Base-by-base conservation (phyloP, 805 yeast genomes). In the Candida corydali region DNA sequence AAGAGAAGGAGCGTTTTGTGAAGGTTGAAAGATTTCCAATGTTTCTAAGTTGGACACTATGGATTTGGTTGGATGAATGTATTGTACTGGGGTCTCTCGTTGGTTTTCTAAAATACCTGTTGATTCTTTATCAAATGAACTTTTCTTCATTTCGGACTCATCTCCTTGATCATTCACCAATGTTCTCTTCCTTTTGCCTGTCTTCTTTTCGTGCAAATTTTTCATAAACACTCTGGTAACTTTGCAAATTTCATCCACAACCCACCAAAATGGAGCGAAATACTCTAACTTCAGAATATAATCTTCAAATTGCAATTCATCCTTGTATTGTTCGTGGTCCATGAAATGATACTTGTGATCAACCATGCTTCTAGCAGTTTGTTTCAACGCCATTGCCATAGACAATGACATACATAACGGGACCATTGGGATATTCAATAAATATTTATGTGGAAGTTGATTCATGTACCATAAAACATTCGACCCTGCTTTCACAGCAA, bases 401-500 rank as follows among this genome's bases (percentile, higher is more conserved):
- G 58, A 54, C 11, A 55, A 24, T n/a, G 54, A 44, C 26, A 51
- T 43, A 42, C 55, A 44, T 54, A 54, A 57, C 2, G 58, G 54
- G 7, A 56, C 30, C 11, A 51, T 14, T 1, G 63, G 63, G n/a
- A 59, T 42, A 18, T 57, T 48, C 17, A 56, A 31, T 16, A 51
- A 32, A 26, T 32, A 32, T 17, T 50, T 52, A 8, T 43, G 48
- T n/a, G 44, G 39, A 44, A 51, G 43, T 20, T 46, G 43, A 5
- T 37, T 24, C 27, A 50, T 14, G 37, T 57, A 56, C 51, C 52
- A 56, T 17, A 59, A 38, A 25, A 59, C 50, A 37, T 59, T 57
- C 17, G 42, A 47, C 10, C 61, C 41, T 1, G 63, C 62, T 24
- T 40, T 34, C 7, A 45, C 32, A 27, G 58, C 46, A 14, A 40